These are phyloP conservation scores for Syzygium syzygioides DNA, from an alignment of 441 rosid species.

Conservation along the genomic window DNA sequence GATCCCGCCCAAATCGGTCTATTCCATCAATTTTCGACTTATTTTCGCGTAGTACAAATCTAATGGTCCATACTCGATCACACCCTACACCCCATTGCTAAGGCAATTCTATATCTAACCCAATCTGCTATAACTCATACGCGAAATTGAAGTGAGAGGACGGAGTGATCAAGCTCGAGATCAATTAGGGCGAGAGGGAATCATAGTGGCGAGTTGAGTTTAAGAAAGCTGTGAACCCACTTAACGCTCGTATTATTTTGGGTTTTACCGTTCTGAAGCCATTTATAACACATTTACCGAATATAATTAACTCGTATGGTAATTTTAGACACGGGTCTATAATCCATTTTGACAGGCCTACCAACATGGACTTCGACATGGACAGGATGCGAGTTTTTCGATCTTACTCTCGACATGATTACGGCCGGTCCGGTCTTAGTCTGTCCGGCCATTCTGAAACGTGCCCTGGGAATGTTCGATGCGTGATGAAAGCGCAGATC, in stretches of 20 bases:
- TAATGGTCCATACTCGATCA: too few relatives aligned
- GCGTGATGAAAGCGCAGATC: background rate
- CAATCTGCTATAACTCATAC: accelerated
- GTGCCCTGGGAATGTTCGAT: too few relatives aligned
- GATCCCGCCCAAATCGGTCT: too few relatives aligned
- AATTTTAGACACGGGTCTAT: accelerated
- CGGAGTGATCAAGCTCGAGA: accelerated
- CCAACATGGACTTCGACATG: too few relatives aligned
- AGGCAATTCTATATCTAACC: too few relatives aligned
- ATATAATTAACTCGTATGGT: background rate
- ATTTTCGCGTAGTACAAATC: too few relatives aligned
- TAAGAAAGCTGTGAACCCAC: background rate
- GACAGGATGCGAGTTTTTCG: background rate
- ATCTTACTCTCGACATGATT: accelerated
- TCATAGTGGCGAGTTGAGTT: accelerated
- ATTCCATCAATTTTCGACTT: too few relatives aligned
- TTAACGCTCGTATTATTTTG: accelerated
- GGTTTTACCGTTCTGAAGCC: accelerated
- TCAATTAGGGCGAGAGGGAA: accelerated
- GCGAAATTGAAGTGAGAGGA: accelerated
- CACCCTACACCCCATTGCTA: accelerated
- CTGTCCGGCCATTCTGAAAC: accelerated
- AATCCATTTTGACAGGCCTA: background rate
- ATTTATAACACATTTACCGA: accelerated
- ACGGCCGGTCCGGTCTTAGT: accelerated